These are phyloP conservation scores for Nigrospora osmanthi DNA, from an alignment of 2,329 filamentous ascomycete genomes.

Conservation along the genomic window DNA sequence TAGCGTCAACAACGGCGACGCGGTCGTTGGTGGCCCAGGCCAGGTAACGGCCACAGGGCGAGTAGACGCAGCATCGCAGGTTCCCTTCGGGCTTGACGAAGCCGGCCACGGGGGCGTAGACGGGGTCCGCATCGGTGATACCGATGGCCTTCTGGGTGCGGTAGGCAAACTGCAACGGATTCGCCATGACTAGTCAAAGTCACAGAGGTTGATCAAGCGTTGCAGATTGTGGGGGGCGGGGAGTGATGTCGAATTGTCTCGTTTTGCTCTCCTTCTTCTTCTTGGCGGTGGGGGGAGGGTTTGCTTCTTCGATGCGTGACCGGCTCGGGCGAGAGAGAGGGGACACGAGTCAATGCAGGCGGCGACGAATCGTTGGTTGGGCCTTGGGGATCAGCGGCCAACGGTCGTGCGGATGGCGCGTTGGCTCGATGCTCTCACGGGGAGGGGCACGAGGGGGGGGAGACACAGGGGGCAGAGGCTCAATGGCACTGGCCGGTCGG, in stretches of 20 bases:
- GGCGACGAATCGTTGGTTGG: no score
- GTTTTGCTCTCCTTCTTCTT: neutral
- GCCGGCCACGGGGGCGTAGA: slow-evolving; percentile 76
- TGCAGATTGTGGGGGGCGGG: slow-evolving; percentile 1
- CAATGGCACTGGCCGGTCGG: no score
- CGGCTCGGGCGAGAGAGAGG: no score
- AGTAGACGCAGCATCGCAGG: slow-evolving; percentile 91
- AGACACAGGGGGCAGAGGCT: no score
- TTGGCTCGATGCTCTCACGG: no score
- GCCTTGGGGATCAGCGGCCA: no score
- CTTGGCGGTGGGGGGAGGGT: neutral
- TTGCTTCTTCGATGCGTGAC: no score
- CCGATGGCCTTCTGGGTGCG: slow-evolving; percentile 96
- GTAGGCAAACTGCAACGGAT: slow-evolving; percentile 90
- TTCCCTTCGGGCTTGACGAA: slow-evolving; percentile 88
- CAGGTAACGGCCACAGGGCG: slow-evolving; percentile 91
- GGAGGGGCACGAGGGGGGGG: no score
- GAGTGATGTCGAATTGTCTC: neutral
- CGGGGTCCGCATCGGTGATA: slow-evolving; percentile 82
- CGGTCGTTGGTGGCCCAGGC: slow-evolving; percentile 86
- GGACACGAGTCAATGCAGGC: no score
- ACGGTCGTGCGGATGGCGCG: no score
- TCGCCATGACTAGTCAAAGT: slow-evolving; percentile 92
- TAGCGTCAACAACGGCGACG: slow-evolving; percentile 79
- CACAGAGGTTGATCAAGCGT: slow-evolving; percentile 43